Base-by-base conservation (phyloP, 148 eudicot species). In the Arbutus unedo region DNA sequence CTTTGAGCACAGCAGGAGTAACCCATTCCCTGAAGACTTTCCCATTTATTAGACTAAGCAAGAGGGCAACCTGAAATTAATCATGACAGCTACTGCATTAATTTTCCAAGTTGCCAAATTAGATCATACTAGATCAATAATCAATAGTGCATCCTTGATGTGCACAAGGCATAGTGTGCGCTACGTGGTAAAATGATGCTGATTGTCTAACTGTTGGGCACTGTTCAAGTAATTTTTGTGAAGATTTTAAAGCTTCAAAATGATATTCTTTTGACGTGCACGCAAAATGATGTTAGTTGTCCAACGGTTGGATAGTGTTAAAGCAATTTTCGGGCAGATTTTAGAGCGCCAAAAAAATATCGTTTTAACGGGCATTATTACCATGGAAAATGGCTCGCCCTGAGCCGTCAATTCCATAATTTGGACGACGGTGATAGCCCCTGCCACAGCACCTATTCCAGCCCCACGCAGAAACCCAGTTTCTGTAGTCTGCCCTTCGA, bases 401-500 rank as follows among this genome's bases (percentile, higher is more conserved):
- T 89, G 86, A 82, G 85, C 59, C 80, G 85, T 60, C 4, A 90
- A 85, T 80, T 95, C 98, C 85, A 91, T 79, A 62, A 96, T 72
- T 82, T 96, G 97, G 68, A 96, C 88, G 8, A 90, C 94, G 11
- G 96, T 93, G 87, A 96, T 86, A 74, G 98, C 93, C 44, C 98
- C 98, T 0, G 93, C 83, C 38, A 94, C 74, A 9, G 92, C 88
- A 18, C 98, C 98, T 0, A 93, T 88, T 45, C 85, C 91, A 4
- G 92, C 93, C 60, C 98, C 98, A 56, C 92, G 91, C 16, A 87
- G 77, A 49, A 93, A 79, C 43, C 98, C 98, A 38, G 97, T 90
- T 83, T 94, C 98, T 1, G 98, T 96, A 0, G 98, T 93, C 81
- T 94, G 98, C 54, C 98, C 98, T 91, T 94, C 90, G 82, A 96